Conservation (phyloP, 352 stramenopile genomes). For the Phytophthora multivora region DNA sequence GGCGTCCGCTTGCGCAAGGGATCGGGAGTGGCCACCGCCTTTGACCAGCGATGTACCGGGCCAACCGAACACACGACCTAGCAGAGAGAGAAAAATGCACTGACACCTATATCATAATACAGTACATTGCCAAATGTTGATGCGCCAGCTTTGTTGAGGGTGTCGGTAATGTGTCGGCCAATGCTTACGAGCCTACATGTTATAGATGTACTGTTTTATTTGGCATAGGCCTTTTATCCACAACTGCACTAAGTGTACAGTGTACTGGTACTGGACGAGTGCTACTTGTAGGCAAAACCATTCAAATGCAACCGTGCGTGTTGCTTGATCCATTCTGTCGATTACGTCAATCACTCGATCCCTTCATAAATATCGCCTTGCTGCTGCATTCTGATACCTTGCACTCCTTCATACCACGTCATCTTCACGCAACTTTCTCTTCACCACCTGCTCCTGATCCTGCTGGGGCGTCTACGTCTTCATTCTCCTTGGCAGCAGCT, state of each 20-base stretch:
- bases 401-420: slow-evolving; percentile 12
- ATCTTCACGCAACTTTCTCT: slow-evolving; percentile 4
- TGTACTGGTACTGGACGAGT: too few relatives aligned
- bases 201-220: too few relatives aligned
- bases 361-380: slow-evolving; percentile 37
- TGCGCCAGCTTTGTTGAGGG: too few relatives aligned
- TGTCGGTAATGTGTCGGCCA: too few relatives aligned
- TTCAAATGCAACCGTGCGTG: too few relatives aligned
- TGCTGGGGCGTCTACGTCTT: slow-evolving; percentile 1
- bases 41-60: not conserved
- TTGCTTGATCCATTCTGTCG: too few relatives aligned
- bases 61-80: not conserved
- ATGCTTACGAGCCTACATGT: too few relatives aligned
- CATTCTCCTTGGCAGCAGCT: not conserved
- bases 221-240: too few relatives aligned
- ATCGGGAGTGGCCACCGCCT: not conserved
- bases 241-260: too few relatives aligned
- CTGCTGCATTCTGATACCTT: slow-evolving; percentile 26
- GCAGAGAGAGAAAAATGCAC: not conserved
- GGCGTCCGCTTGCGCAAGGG: not conserved
- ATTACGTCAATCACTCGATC: slow-evolving; percentile 10
- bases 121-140: not conserved
- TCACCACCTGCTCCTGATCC: not conserved
- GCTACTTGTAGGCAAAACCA: too few relatives aligned
- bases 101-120: not conserved